Evolutionary conservation across 768 basidiomycete genomes (phyloP), one percentile per base, ranked within the genome.

Genomic region (Termitomyces sp.): DNA sequence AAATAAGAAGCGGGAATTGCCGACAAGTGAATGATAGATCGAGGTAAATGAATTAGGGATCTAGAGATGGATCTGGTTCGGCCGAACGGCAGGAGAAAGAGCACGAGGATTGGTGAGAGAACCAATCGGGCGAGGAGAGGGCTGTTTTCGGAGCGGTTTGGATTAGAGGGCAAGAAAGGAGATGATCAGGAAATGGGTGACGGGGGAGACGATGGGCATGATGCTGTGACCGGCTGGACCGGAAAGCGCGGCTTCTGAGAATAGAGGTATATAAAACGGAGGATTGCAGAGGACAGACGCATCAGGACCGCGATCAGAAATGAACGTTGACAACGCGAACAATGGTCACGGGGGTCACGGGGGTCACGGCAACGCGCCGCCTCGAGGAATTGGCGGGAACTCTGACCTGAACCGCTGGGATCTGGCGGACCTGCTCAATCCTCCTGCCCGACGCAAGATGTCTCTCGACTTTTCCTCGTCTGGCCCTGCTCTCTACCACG

Each of bases 401-500:
- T 61, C 71, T 65, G 67, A 74, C 56, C 53, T 73, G 58, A 65
- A 63, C 64, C 71, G 69, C 61, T 76, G 73, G 73, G 71, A 73
- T 56, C 70, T 77, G 58, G 65, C 75, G 64, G 73, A 78, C 62
- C 74, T 79, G 65, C 78, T 79, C 68, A 78, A 76, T 57, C 69
- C 75, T 34, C 64, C 71, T 46, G 58, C 66, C 19, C 53, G 54
- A 64, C 70, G 73, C 62, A 76, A 77, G 65, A 73, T 74, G 70
- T 80, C 78, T 45, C 75, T 88, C 68, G 86, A 89, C 69, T 85
- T 82, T 70, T 55, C 69, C 44, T 46, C 35, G 4, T 17, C 69
- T 12, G 63, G 77, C 32, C 57, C 66, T 23, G 57, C 67, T 46
- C 71, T 83, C 61, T 86, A 85, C 71, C 60, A 73, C 56, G 77